These are phyloP conservation scores for Trichoderma endophyticum DNA, from an alignment of 2,329 filamentous ascomycete species.

Conservation along the genomic window DNA sequence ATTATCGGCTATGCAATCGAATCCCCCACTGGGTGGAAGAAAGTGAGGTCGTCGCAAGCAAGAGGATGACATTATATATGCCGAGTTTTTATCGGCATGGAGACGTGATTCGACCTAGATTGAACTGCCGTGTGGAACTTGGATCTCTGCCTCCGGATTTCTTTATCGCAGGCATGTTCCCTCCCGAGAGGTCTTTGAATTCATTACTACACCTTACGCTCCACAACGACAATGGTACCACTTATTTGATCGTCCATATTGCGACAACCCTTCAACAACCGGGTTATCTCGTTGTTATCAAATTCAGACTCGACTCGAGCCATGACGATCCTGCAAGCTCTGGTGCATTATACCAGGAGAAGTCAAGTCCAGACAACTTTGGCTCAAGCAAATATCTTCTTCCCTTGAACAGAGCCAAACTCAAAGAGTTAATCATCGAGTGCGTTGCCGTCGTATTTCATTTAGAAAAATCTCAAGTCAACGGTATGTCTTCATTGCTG, in stretches of 20 bases:
- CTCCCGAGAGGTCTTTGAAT: neutral
- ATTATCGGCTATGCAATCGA: neutral
- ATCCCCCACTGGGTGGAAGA: neutral
- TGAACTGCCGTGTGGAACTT: neutral
- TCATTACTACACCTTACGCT: neutral
- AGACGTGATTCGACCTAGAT: neutral
- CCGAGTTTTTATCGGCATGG: neutral
- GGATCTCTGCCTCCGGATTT: neutral
- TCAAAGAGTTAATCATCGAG: neutral
- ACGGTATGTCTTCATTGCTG: neutral
- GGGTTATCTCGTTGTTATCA: neutral
- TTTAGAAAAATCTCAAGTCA: neutral
- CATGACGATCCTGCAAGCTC: neutral
- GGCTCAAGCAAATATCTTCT: neutral
- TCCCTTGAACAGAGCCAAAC: neutral
- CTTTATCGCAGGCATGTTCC: neutral
- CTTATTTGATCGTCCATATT: neutral
- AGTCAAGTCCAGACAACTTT: too few relatives aligned
- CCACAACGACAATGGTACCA: neutral
- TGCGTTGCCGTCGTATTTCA: neutral
- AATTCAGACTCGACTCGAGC: neutral
- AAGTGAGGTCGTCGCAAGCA: neutral
- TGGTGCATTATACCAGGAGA: too few relatives aligned
- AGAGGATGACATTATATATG: neutral
- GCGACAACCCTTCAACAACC: neutral